phyloP scores from a whole-genome alignment of 108 stramenopile species.

The Nitzschia putrida region DNA sequence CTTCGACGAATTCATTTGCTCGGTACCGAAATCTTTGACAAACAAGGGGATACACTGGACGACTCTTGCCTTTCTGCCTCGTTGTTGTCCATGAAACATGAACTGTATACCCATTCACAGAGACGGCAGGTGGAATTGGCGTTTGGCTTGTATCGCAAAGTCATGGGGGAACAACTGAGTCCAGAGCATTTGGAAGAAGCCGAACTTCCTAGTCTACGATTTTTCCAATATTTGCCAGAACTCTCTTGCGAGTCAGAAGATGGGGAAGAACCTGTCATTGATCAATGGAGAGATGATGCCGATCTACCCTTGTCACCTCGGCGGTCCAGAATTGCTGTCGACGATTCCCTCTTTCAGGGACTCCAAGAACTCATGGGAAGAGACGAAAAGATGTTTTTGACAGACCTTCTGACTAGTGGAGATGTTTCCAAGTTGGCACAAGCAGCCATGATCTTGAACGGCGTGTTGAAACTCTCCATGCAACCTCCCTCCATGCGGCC shows the following conservation, averaged over 20 bases:
- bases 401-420: conserved; percentile 61
- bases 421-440: conserved; percentile 57
- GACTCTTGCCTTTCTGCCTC: conserved; percentile 60
- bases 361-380: conserved; percentile 69
- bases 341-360: conserved; percentile 73
- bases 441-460: conserved; percentile 72
- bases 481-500: conserved; percentile 15
- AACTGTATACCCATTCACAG: conserved; percentile 16
- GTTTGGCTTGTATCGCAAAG: conserved; percentile 33
- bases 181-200: conserved; percentile 1
- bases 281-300: not conserved
- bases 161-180: conserved; percentile 11
- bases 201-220: not conserved
- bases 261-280: conserved; percentile 13
- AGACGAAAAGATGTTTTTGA: conserved; percentile 72
- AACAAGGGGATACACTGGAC: conserved; percentile 9
- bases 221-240: conserved; percentile 3
- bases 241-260: not conserved
- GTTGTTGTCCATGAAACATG: conserved; percentile 52
- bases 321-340: conserved; percentile 20
- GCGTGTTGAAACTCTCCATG: conserved; percentile 43
- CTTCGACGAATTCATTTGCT: conserved; percentile 46
- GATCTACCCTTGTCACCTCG: conserved; percentile 15
- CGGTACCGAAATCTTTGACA: conserved; percentile 15
- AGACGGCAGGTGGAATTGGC: conserved; percentile 18